Evolutionary conservation across 208 protist genomes (phyloP), one percentile per base, ranked within the genome.

Genomic region (Trypanosoma caninum): DNA sequence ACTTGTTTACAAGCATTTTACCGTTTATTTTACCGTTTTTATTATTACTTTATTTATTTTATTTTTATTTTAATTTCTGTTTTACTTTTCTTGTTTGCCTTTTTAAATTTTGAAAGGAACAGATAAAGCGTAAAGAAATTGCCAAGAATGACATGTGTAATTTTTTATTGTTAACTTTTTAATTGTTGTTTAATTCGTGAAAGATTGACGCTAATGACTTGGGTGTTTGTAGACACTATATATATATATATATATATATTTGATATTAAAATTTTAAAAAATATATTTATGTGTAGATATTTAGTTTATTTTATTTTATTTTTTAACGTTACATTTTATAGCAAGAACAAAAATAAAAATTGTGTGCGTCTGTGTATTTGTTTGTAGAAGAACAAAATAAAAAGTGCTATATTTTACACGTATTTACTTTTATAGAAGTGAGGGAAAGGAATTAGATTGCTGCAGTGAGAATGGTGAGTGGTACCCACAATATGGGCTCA

Each of bases 31-130:
- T 45, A 23, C 20, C 16, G 5, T 6, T 45, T 6, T 45, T 45
- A n/a, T 10, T n/a, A 23, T 45, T n/a, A 5, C 9, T 6, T 38
- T 13, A 14, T 38, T 7, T 38, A 14, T 38, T 7, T 38, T 38
- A 13, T 38, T 38, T 38, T 45, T 58, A 3, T 22, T 60, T 35
- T 42, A 33, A 40, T 58, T 55, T 44, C 41, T 47, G 42, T 47
- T 69, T 63, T 76, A 59, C 18, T 72, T 65, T 23, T 59, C 22
- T 57, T 60, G 35, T 50, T 59, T 61, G 54, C 51, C 13, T 40
- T 44, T 62, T 57, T 58, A 69, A 31, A 44, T 25, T 8, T 31
- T 53, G 11, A 28, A 53, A 5, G 20, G n/a, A 34, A 35, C 5
- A 31, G 31, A 53, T 13, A 35, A 35, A n/a, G 11, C 11, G 45